Percentiles rank a stretch among this genome's conserved stretches.
These are phyloP conservation scores for Ceratobasidium sp. DNA, from an alignment of 1,284 basidiomycete species.

Conservation along the genomic window DNA sequence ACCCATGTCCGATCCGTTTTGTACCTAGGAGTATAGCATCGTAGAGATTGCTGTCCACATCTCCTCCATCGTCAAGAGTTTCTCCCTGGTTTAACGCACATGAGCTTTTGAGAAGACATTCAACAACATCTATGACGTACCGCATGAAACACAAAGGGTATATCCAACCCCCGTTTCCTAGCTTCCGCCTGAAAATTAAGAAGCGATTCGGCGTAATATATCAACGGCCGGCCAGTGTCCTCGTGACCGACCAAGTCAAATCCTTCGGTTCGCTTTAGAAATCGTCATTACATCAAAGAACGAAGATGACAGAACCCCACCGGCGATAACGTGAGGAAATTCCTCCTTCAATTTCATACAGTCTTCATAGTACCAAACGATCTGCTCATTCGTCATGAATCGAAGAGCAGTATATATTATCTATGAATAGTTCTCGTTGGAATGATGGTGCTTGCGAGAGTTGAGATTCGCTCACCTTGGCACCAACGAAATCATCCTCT, in stretches of 20 bases:
- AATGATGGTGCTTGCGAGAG: neutral
- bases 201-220: constrained; percentile 68
- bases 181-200: constrained; percentile 65
- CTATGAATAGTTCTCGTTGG: constrained; percentile 49
- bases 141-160: constrained; percentile 82
- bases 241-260: constrained; percentile 85
- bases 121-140: neutral
- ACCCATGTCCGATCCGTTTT: constrained; percentile 33
- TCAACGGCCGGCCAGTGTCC: constrained; percentile 66
- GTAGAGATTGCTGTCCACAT: constrained; percentile 16
- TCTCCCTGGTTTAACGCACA: neutral
- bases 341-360: constrained; percentile 75
- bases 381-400: constrained; percentile 61
- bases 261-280: constrained; percentile 52
- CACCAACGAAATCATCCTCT: constrained; percentile 67
- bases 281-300: neutral
- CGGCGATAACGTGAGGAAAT: constrained; percentile 76
- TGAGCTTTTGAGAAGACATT: neutral
- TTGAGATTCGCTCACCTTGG: constrained; percentile 55
- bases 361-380: constrained; percentile 74
- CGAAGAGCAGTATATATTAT: constrained; percentile 76
- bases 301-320: constrained; percentile 49
- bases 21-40: constrained; percentile 30
- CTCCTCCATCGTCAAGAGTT: constrained; percentile 26
- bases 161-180: constrained; percentile 64